Percentiles rank a stretch among this genome's conserved stretches.
These are phyloP conservation scores for Leucosporidium scottii DNA, from an alignment of 768 basidiomycete species.

Conservation along the genomic window DNA sequence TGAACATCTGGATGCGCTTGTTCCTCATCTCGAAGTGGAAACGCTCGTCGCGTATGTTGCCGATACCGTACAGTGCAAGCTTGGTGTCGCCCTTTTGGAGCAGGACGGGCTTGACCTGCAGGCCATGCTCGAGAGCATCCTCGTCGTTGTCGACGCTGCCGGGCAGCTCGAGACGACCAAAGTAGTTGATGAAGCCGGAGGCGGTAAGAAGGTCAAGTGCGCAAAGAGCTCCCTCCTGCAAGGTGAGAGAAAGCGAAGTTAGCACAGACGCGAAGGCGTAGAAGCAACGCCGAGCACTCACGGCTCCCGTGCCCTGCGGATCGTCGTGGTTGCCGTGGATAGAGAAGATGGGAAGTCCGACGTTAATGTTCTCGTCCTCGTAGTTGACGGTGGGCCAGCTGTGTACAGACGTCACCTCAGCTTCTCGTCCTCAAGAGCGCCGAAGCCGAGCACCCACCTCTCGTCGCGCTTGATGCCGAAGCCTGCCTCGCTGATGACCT, in stretches of 20 bases:
- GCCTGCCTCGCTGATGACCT: conserved; percentile 83
- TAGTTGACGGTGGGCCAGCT: conserved; percentile 97
- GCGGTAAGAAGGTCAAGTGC: conserved; percentile 92
- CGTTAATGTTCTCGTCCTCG: conserved; percentile 90
- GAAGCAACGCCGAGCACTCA: conserved; percentile 44
- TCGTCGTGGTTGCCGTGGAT: conserved; percentile 99
- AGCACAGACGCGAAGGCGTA: not conserved
- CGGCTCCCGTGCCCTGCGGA: conserved; percentile 89
- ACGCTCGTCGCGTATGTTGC: conserved; percentile 90
- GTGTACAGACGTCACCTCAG: not conserved
- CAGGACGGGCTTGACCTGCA: conserved; percentile 81
- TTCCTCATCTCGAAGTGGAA: conserved; percentile 95
- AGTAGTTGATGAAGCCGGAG: conserved; percentile 90
- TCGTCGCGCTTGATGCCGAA: conserved; percentile 81
- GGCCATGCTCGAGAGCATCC: conserved; percentile 61
- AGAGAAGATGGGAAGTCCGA: conserved; percentile 94
- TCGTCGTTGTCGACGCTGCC: conserved; percentile 52
- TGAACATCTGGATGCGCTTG: conserved; percentile 91
- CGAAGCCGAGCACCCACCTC: conserved; percentile 51
- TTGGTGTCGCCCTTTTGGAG: conserved; percentile 64
- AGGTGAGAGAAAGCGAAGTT: not conserved
- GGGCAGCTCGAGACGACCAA: conserved; percentile 90
- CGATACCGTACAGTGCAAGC: conserved; percentile 90
- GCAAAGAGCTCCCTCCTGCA: conserved; percentile 85
- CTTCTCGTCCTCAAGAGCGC: too few species aligned